Conservation (phyloP, 2,329 filamentous ascomycete genomes). For the Ilyonectria robusta region DNA sequence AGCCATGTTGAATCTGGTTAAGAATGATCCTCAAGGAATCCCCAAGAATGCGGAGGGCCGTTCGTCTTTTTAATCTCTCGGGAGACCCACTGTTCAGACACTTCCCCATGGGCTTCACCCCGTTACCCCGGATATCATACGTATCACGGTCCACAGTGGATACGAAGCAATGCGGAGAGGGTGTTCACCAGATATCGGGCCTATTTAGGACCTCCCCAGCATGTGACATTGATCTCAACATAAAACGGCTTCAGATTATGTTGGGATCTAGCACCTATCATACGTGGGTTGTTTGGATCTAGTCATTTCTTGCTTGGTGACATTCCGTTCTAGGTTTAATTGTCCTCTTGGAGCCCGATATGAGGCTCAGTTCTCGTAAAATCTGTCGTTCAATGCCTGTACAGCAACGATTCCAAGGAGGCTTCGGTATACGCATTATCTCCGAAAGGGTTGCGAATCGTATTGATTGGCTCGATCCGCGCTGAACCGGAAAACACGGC, state of each 20-base stretch:
- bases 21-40: neutral
- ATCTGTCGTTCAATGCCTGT: neutral
- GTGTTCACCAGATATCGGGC: constrained; percentile 6
- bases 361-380: neutral
- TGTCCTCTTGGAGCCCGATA: neutral
- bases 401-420: neutral
- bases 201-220: neutral
- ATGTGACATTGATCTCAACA: neutral
- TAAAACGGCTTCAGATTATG: too few relatives aligned
- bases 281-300: neutral
- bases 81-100: neutral
- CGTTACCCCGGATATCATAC: constrained; percentile 20
- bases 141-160: constrained; percentile 17
- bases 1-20: neutral
- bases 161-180: constrained; percentile 15
- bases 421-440: neutral
- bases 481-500: neutral
- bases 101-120: constrained; percentile 14
- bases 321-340: neutral
- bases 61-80: constrained; percentile 17
- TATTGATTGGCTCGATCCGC: neutral
- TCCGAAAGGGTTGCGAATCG: neutral
- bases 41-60: neutral
- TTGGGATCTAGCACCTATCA: neutral
- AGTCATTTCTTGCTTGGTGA: neutral